Evolutionary conservation across 2,329 filamentous ascomycete species (phyloP).

Genomic region (Monosporascus cannonballus): DNA sequence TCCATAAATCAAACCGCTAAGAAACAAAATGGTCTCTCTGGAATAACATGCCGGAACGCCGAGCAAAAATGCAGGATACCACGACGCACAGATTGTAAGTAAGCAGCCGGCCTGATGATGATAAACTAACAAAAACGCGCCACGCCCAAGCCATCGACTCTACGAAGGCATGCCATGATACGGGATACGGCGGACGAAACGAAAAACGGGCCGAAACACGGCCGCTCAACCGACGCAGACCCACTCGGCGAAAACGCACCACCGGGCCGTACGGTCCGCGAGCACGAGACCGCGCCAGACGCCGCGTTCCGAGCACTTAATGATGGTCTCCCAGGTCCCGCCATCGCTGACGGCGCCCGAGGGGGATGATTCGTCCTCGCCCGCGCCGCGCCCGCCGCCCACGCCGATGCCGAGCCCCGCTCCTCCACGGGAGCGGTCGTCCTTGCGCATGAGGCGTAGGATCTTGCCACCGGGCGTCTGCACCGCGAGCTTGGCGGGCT

Average conservation of each 20-base stretch:
- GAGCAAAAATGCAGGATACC: no score
- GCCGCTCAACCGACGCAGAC: conserved; percentile 39
- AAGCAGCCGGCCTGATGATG: no score
- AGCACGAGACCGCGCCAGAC: conserved; percentile 77
- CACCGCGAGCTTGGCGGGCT: conserved; percentile 92
- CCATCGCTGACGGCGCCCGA: conserved; percentile 47
- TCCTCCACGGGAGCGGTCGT: conserved; percentile 51
- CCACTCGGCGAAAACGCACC: conserved; percentile 94
- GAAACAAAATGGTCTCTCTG: no score
- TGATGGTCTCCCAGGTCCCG: conserved; percentile 81
- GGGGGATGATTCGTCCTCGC: conserved; percentile 42
- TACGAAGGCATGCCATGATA: no score
- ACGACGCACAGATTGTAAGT: no score
- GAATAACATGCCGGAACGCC: no score
- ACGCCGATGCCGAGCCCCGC: conserved; percentile 34
- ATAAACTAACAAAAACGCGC: no score
- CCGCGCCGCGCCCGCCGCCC: conserved; percentile 28
- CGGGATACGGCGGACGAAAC: neutral
- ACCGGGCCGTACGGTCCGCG: conserved; percentile 75
- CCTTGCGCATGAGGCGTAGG: conserved; percentile 77
- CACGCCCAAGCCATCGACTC: no score
- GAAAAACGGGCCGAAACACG: no score
- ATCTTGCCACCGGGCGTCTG: conserved; percentile 95
- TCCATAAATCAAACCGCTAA: no score
- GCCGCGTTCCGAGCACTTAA: conserved; percentile 80